Evolutionary conservation across 345 rosid genomes (phyloP), one percentile per base, ranked within the genome.

Genomic region (Dipteronia dyeriana): DNA sequence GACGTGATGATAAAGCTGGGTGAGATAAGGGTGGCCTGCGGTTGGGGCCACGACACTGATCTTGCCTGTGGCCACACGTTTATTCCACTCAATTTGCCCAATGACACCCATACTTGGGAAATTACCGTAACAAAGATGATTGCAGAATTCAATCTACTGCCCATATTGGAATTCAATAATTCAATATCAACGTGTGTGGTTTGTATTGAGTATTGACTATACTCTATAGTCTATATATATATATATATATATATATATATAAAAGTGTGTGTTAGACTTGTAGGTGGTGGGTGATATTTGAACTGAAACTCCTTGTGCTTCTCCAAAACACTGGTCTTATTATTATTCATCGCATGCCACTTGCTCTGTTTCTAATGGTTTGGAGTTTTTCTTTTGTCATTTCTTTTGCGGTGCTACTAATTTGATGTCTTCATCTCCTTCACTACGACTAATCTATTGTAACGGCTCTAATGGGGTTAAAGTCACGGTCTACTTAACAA

Each of bases 11-110:
- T 74, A 86, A 94, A 91, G 68, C 70, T 45, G 4, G 85, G 82
- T 39, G 93, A 91, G 71, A 95, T 83, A 59, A 59, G 2, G 11
- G 84, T 80, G 79, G 90, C 88, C 12, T 63, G 66, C 0, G 87
- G 90, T 23, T 82, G 74, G 6, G 91, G 91, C 95, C 97, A 95
- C 67, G 85, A 85, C n/a, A 90, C 23, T 22, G 8, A 60, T 76
- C 88, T 84, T 0, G 98, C 97, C 81, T 88, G 86, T 7, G 98
- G 98, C 98, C 96, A 94, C 45, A 90, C 81, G 69, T 84, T 87
- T 71, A 90, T 67, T 12, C 25, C 54, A 9, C 31, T 62, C 17
- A 80, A 76, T 43, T 76, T 56, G 6, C 45, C 72, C 9, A 43
- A 72, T 17, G 68, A 66, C 56, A 38, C 29, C 78, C 41, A 75